These are phyloP conservation scores for Paxillus rubicundulus DNA, from an alignment of 768 basidiomycete species.

Conservation along the genomic window DNA sequence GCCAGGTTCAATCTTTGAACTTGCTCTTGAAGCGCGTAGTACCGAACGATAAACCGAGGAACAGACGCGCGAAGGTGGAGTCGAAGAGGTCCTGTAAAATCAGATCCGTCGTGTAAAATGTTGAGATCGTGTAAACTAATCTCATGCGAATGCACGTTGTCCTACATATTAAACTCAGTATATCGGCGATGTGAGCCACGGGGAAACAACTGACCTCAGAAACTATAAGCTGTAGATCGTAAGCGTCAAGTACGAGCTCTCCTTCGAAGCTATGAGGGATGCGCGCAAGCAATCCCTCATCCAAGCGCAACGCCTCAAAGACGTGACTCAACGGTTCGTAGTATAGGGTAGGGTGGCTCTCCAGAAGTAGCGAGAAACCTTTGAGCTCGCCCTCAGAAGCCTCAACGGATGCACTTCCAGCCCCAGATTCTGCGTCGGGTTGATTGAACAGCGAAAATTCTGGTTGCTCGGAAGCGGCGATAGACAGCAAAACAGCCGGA, in stretches of 20 bases:
- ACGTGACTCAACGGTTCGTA: constrained; percentile 71
- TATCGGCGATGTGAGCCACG: not conserved
- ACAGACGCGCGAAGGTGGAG: constrained; percentile 45
- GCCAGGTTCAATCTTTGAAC: constrained; percentile 39
- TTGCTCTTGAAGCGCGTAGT: constrained; percentile 60
- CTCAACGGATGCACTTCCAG: constrained; percentile 21
- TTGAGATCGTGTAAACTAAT: constrained; percentile 71
- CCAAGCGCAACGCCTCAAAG: constrained; percentile 70
- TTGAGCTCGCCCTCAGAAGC: constrained; percentile 16
- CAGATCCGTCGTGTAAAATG: constrained; percentile 63
- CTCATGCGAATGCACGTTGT: constrained; percentile 67
- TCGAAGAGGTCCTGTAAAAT: constrained; percentile 60
- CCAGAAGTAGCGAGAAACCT: constrained; percentile 48
- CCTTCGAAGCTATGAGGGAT: constrained; percentile 49
- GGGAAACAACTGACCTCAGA: constrained; percentile 51
- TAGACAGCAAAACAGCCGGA: constrained; percentile 58
- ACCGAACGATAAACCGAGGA: constrained; percentile 67
- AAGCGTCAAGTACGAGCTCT: constrained; percentile 70
- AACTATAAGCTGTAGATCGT: constrained; percentile 60
- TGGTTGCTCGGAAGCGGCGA: constrained; percentile 39
- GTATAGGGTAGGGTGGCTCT: constrained; percentile 65
- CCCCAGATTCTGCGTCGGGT: constrained; percentile 32
- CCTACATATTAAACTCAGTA: constrained; percentile 39
- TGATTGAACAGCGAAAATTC: constrained; percentile 58
- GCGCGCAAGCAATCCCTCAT: constrained; percentile 45